Percentiles rank a stretch among this genome's conserved stretches.
Conservation (phyloP, 2,329 filamentous ascomycete species). For the Dactylellina cionopaga region DNA sequence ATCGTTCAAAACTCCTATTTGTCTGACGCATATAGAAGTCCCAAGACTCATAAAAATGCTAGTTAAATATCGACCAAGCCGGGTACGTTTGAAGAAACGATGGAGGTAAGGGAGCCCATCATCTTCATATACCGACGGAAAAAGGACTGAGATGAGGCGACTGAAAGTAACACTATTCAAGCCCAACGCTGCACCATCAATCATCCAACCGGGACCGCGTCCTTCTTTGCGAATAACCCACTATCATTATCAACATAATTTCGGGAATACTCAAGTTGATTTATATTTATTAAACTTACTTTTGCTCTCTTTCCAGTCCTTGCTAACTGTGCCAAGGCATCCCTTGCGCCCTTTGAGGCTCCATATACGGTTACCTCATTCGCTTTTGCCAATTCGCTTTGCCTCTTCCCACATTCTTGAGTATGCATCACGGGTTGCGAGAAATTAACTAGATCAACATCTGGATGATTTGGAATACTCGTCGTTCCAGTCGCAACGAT, state of each 20-base stretch:
- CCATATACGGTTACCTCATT: constrained; percentile 67
- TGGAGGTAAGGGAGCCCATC: constrained; percentile 21
- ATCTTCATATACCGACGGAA: constrained; percentile 19
- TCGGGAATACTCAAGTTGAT: not conserved
- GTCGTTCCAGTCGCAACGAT: constrained; percentile 72
- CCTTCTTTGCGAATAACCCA: constrained; percentile 70
- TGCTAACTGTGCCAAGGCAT: constrained; percentile 70
- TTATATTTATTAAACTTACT: not conserved
- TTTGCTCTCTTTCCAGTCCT: constrained; percentile 67
- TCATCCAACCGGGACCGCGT: constrained; percentile 68
- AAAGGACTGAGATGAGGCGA: not conserved
- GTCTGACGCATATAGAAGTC: not conserved
- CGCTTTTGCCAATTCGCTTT: constrained; percentile 59
- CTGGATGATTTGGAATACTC: constrained; percentile 68
- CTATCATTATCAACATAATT: no score
- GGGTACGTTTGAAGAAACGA: constrained; percentile 19
- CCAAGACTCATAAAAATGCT: not conserved
- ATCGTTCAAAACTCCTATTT: not conserved
- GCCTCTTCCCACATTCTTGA: constrained; percentile 63
- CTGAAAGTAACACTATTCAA: constrained; percentile 1
- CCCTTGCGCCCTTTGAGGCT: constrained; percentile 72
- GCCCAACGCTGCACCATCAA: constrained; percentile 49
- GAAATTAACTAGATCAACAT: constrained; percentile 65
- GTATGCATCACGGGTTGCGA: constrained; percentile 68
- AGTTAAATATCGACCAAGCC: not conserved